These are phyloP conservation scores for Sugiyamaella neomexicana DNA, from an alignment of 1,139 yeast species.

Conservation along the genomic window DNA sequence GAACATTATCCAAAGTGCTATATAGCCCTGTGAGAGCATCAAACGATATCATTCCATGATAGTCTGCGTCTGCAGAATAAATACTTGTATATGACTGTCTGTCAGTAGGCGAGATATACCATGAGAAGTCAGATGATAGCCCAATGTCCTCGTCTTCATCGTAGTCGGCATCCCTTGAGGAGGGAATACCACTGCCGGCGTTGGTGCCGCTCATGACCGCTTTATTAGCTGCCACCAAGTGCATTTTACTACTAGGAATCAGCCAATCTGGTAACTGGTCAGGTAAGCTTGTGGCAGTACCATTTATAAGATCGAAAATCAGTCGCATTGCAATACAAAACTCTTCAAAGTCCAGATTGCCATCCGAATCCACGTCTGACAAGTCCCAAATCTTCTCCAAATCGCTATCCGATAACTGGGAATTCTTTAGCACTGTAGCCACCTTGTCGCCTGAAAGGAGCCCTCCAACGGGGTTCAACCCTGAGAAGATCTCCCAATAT, in stretches of 20 bases:
- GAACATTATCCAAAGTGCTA: constrained; percentile 66
- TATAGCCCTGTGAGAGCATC: constrained; percentile 71
- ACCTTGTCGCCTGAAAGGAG: constrained; percentile 83
- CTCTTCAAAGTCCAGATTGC: constrained; percentile 90
- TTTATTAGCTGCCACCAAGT: constrained; percentile 74
- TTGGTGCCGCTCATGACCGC: constrained; percentile 48
- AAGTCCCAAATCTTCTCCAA: constrained; percentile 86
- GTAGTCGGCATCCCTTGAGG: constrained; percentile 23
- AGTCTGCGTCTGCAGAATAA: constrained; percentile 72
- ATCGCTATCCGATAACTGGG: constrained; percentile 73
- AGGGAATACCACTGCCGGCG: constrained; percentile 17
- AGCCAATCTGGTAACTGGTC: constrained; percentile 82
- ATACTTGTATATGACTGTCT: constrained; percentile 75
- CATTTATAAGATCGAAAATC: constrained; percentile 86
- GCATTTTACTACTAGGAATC: constrained; percentile 84
- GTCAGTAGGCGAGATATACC: constrained; percentile 95
- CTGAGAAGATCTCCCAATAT: constrained; percentile 96
- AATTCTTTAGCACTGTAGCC: constrained; percentile 82
- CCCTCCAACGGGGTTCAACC: constrained; percentile 76
- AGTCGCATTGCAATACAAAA: constrained; percentile 96
- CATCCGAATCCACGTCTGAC: constrained; percentile 91
- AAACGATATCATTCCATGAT: constrained; percentile 78
- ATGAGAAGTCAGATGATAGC: constrained; percentile 74
- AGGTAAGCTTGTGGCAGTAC: constrained; percentile 65
- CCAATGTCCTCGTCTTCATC: constrained; percentile 52